A percentile compares a stretch with the other conserved stretches of the same genome.
phyloP scores from a whole-genome alignment of 1,284 basidiomycete genomes.

The Lentinus polychrous region DNA sequence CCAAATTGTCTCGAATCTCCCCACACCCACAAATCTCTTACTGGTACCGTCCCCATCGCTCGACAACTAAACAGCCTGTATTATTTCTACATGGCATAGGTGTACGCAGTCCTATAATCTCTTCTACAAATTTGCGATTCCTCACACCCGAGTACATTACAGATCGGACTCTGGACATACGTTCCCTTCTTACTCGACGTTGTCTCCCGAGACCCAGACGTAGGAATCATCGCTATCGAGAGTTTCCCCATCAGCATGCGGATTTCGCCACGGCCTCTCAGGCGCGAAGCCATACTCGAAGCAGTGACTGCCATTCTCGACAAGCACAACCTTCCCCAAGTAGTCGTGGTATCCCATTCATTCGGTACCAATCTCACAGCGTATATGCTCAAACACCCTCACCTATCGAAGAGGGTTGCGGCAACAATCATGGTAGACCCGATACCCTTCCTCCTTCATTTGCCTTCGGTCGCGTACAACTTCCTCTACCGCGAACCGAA shows the following conservation, averaged over 20 bases:
- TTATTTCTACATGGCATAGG: conserved; percentile 64
- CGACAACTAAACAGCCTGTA: conserved; percentile 40
- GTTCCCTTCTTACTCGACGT: conserved; percentile 40
- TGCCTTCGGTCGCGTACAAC: conserved; percentile 54
- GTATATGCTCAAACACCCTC: conserved; percentile 36
- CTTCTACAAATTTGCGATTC: background rate
- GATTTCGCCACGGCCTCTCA: conserved; percentile 43
- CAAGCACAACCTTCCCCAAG: conserved; percentile 30
- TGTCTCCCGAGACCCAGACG: conserved; percentile 31
- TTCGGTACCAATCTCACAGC: conserved; percentile 55
- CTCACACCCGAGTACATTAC: background rate
- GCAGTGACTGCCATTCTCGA: conserved; percentile 35
- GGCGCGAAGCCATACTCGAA: conserved; percentile 30
- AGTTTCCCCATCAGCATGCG: conserved; percentile 53
- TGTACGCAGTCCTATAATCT: conserved; percentile 28
- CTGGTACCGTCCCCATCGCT: conserved; percentile 56
- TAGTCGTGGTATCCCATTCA: conserved; percentile 50
- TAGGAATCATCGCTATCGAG: conserved; percentile 54
- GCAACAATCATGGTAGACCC: conserved; percentile 51
- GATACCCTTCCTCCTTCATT: conserved; percentile 56
- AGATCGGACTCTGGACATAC: conserved; percentile 61
- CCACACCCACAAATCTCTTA: conserved; percentile 39
- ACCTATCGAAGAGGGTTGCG: conserved; percentile 27
- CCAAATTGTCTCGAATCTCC: conserved; percentile 35
- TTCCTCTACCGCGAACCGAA: conserved; percentile 54